Base-by-base conservation (phyloP, 768 basidiomycete genomes). In the Clavulina sp. region DNA sequence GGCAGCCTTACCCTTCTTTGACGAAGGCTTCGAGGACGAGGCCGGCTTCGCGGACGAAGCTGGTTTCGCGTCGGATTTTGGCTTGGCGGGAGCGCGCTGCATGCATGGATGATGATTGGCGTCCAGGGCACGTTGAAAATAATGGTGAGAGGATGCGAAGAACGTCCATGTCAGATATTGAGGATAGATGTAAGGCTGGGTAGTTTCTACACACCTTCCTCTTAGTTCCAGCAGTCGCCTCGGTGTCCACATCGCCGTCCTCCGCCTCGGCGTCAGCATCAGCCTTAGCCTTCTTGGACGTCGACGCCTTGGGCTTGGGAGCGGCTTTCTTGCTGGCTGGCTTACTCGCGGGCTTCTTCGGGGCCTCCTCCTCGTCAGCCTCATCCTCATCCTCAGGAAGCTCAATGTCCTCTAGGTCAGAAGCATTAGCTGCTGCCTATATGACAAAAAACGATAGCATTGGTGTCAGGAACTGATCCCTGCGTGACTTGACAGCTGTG, bases 331-430 rank as follows among this genome's bases (percentile, higher is more conserved):
- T 59, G 46, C 53, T 58, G 19, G 57, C 57, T 50, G 33, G 4
- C 5, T n/a, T 73, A 75, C 57, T 68, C 66, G 48, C 23, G 23
- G 9, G 23, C 46, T 64, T 57, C 13, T 53, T 62, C 34, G 65
- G 62, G 3, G 69, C 57, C 0, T 64, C 62, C 56, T 68, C 71
- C 61, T 73, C 73, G 60, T 72, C 69, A 36, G 70, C 70, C 49
- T 57, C 53, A 33, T 57, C 48, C 38, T 43, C 50, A 24, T 64
- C 68, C 19, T 48, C 32, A 28, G 19, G n/a, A 29, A 19, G 5
- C 48, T 19, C 48, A 16, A 4, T 49, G 48, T 28, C 21, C n/a
- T 43, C 41, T 43, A 5, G 5, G n/a, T 43, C 41, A 26, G 19
- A 21, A 7, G 19, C 41, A 4, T 7, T 26, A 26, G n/a, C n/a